Evolutionary conservation across 164 flowering plant genomes (phyloP), one percentile per base, ranked within the genome.

Genomic region (Liquidambar formosana): DNA sequence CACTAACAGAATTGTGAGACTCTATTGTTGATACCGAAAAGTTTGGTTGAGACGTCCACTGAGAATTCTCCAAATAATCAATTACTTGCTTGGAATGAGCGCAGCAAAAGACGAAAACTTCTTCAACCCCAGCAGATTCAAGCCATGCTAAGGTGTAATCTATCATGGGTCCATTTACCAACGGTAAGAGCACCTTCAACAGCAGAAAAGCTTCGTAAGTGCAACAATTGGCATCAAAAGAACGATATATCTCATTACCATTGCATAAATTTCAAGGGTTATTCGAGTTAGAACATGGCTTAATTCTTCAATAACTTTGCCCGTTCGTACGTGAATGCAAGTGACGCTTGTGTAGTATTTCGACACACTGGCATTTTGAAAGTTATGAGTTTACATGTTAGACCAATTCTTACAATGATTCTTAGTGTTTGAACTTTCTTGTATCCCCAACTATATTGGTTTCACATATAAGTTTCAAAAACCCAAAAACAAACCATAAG

Each of bases 51-150:
- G 79, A 77, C 43, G 81, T 28, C 99, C 97, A 95, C 21, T 89
- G 82, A 5, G 94, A 87, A 12, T 61, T 84, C 72, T 88, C 84
- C 84, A 95, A 78, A 71, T 93, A 89, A 66, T 80, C 81, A 69
- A 84, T 90, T 46, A 95, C 90, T 82, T 91, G 98, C 75, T 82
- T 86, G 8, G 96, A 83, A 67, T 95, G 97, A 68, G 99, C 96
- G 70, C 98, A 95, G 69, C 98, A 95, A 66, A 95, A 95, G 6
- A 95, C 93, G 63, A 84, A 90, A 52, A 93, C 98, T 68, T 93
- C 99, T 70, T 91, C 97, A 1, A 95, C 90, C 15, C 97, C 99
- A 43, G 96, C 94, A 16, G 98, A 91, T 70, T 95, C 99, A 45
- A 95, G 91, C 99, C 99, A 95, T 0, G 97, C 89, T 57, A 95